phyloP scores from a whole-genome alignment of 768 basidiomycete genomes.

The Leccinellum luteum region DNA sequence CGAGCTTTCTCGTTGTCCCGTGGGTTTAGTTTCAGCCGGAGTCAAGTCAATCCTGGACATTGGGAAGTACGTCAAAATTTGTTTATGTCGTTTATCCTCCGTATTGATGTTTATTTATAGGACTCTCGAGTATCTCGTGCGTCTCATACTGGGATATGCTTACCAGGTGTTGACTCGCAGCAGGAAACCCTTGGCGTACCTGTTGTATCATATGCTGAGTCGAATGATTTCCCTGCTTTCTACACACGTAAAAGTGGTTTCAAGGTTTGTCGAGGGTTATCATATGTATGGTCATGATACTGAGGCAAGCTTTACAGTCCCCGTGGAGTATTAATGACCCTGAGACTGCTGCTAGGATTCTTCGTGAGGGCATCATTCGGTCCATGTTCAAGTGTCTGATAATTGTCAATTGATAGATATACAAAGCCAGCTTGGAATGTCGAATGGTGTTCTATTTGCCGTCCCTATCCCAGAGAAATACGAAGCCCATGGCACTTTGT shows the following conservation, averaged over 20 bases:
- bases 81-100: neutral
- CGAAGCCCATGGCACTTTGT: slow-evolving; percentile 58
- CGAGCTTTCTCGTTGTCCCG: slow-evolving; percentile 85
- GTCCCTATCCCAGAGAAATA: slow-evolving; percentile 85
- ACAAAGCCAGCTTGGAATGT: slow-evolving; percentile 66
- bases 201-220: slow-evolving; percentile 73
- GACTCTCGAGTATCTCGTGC: slow-evolving; percentile 76
- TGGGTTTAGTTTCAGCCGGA: slow-evolving; percentile 90
- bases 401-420: slow-evolving; percentile 45
- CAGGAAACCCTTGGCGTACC: slow-evolving; percentile 96
- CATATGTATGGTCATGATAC: neutral
- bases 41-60: slow-evolving; percentile 96
- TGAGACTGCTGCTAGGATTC: slow-evolving; percentile 63
- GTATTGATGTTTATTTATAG: slow-evolving; percentile 35
- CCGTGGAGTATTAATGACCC: slow-evolving; percentile 76
- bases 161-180: neutral
- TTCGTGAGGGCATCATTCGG: slow-evolving; percentile 51
- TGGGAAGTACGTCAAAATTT: slow-evolving; percentile 47
- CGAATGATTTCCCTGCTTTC: slow-evolving; percentile 91
- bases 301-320: slow-evolving; percentile 44
- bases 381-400: neutral
- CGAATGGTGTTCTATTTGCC: slow-evolving; percentile 78
- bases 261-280: slow-evolving; percentile 38
- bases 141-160: slow-evolving; percentile 13
- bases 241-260: slow-evolving; percentile 83